A percentile compares a stretch with the other conserved stretches of the same genome.
These are phyloP conservation scores for Auricularia auricula-judae DNA, from an alignment of 768 basidiomycete genomes.

Conservation along the genomic window DNA sequence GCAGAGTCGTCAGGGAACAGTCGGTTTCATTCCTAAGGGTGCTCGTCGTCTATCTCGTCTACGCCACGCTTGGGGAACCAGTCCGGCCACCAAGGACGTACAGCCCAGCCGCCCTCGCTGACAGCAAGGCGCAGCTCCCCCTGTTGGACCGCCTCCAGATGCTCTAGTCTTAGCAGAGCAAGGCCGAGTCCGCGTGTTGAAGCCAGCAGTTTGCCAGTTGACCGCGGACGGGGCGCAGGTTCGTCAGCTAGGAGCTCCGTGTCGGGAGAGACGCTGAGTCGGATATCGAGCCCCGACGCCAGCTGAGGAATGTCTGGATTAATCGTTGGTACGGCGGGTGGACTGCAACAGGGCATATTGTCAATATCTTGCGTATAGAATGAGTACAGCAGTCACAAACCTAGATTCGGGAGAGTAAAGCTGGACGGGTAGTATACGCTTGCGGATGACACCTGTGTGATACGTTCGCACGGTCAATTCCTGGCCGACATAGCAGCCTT, in stretches of 20 bases:
- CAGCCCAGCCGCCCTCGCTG: constrained; percentile 23
- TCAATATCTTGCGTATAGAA: neutral
- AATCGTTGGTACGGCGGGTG: neutral
- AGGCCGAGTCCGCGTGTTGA: constrained; percentile 51
- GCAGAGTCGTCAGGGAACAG: neutral
- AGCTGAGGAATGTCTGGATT: neutral
- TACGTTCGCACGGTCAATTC: constrained; percentile 95
- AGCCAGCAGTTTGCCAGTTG: constrained; percentile 64
- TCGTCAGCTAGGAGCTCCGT: constrained; percentile 10
- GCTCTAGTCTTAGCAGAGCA: constrained; percentile 71
- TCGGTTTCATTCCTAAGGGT: neutral
- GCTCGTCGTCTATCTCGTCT: constrained; percentile 5
- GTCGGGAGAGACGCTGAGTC: neutral
- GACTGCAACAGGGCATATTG: neutral
- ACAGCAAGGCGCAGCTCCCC: constrained; percentile 34
- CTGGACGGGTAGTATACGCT: constrained; percentile 76
- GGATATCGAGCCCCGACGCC: neutral
- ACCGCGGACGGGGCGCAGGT: constrained; percentile 31
- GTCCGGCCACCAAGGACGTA: constrained; percentile 34
- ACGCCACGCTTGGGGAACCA: constrained; percentile 68
- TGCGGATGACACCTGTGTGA: constrained; percentile 84
- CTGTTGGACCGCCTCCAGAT: constrained; percentile 43
- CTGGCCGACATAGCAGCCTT: constrained; percentile 97
- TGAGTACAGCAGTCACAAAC: no score
- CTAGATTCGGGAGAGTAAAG: constrained; percentile 25